A percentile compares a stretch with the other conserved stretches of the same genome.
These are phyloP conservation scores for Pterocarpus santalinus DNA, from an alignment of 306 rosid species.

Conservation along the genomic window DNA sequence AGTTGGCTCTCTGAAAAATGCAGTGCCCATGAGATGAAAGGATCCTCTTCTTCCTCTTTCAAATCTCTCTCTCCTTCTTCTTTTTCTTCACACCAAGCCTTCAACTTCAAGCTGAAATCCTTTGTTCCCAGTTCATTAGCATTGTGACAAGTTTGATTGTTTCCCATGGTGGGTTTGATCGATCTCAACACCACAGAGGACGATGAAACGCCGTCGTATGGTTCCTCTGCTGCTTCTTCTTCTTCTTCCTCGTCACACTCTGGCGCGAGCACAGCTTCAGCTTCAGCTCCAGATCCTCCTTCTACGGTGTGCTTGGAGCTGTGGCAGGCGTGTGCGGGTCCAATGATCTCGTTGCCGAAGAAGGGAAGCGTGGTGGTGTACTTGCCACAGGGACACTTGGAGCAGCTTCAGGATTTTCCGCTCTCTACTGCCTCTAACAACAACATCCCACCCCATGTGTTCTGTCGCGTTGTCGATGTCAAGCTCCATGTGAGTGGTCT, in stretches of 20 bases:
- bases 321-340: constrained; percentile 98
- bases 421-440: constrained; percentile 46
- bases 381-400: constrained; percentile 89
- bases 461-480: constrained; percentile 88
- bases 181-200: constrained; percentile 93
- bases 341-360: constrained; percentile 83
- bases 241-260: constrained; percentile 47
- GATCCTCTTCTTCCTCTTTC: constrained; percentile 17
- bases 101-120: neutral
- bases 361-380: constrained; percentile 81
- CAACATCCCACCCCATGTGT: constrained; percentile 76
- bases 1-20: constrained; percentile 64
- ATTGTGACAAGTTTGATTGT: neutral
- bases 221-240: constrained; percentile 41
- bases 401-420: constrained; percentile 67
- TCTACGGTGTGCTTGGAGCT: constrained; percentile 82
- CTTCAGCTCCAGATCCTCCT: neutral
- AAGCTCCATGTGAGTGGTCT: constrained; percentile 75
- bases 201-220: constrained; percentile 74
- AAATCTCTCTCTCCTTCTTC: constrained; percentile 35
- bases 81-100: neutral
- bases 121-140: neutral
- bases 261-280: constrained; percentile 3
- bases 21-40: constrained; percentile 29
- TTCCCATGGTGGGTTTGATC: constrained; percentile 69